Evolutionary conservation across 768 basidiomycete genomes (phyloP), one percentile per base, ranked within the genome.

Genomic region (Tulasnella sp.): DNA sequence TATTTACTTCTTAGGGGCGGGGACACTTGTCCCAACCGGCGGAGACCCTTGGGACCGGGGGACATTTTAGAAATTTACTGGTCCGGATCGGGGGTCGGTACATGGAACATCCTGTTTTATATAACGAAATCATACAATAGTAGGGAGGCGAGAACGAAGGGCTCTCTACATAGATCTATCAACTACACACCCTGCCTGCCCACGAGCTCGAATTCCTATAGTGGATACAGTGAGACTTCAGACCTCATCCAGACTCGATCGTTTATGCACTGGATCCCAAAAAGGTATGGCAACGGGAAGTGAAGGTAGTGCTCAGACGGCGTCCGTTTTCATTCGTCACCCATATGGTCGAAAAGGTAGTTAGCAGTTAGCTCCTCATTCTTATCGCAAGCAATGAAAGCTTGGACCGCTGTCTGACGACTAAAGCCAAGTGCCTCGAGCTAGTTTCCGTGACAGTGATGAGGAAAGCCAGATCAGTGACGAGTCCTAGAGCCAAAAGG

Each of bases 311-410:
- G 58, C 29, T 17, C 29, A 34, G 14, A 25, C 9, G 29, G 29
- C 9, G 29, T 34, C 58, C 58, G 17, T 49, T 49, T 8, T 64
- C 29, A 64, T 4, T 64, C 42, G 42, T 79, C 80, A 34, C 89
- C 90, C 36, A 85, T 85, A 75, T 84, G 80, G 79, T 97, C 96
- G 79, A 98, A 96, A 80, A 98, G 83, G 80, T 91, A 97, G 81
- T 97, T 97, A 17, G 97, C 97, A 11, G 97, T 96, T 25, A 96
- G 84, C 81, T 98, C 95, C 84, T 99, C 97, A 81, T 99, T 95
- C 87, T 93, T 95, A 82, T 95, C 97, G 83, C 96, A 98, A 1
- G 91, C 93, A 81, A 97, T 88, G 83, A 93, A 99, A 0, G 97
- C 97, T 83, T 98, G 89, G 42, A 96, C 84, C n/a, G 87, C 97